phyloP scores from a whole-genome alignment of 495 filamentous ascomycete species.

The Trichoderma reesei region DNA sequence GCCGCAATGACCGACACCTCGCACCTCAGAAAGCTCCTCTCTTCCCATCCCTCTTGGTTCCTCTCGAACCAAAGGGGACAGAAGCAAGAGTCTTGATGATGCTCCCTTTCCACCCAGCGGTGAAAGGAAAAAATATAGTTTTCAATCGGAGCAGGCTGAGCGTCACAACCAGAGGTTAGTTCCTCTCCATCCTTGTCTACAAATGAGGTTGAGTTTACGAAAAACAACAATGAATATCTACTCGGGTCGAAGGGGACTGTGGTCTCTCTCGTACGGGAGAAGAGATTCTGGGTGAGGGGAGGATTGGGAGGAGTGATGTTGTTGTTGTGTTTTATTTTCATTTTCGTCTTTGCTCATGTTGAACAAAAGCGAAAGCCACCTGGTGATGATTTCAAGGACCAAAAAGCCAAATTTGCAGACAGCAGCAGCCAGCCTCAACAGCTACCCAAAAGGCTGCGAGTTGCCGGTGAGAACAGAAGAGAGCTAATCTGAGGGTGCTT shows the following conservation, averaged over 20 bases:
- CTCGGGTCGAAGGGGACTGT: too few relatives aligned
- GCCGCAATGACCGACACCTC: conserved; percentile 19
- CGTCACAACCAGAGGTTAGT: not conserved
- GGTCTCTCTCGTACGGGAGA: too few relatives aligned
- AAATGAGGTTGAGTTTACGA: too few relatives aligned
- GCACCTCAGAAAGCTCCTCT: conserved; percentile 12
- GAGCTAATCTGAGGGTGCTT: conserved; percentile 52
- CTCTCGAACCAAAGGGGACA: not conserved
- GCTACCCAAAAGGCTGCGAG: conserved; percentile 17
- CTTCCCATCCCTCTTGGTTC: not conserved
- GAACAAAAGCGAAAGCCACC: conserved; percentile 16
- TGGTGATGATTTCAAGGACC: conserved; percentile 47
- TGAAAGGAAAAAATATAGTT: conserved; percentile 32
- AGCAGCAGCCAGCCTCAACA: conserved; percentile 26
- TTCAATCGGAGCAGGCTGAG: conserved; percentile 46
- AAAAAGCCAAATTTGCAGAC: conserved; percentile 58
- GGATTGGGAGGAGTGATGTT: not conserved
- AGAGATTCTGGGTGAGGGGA: not conserved
- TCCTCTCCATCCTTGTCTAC: too few relatives aligned
- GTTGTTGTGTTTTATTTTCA: not conserved
- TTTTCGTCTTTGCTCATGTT: not conserved
- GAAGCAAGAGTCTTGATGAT: not conserved
- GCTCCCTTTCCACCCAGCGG: conserved; percentile 23
- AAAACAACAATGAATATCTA: too few relatives aligned
- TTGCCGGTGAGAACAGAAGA: conserved; percentile 50